A percentile compares a stretch with the other conserved stretches of the same genome.
phyloP scores from a whole-genome alignment of 2,329 filamentous ascomycete genomes.

The Hypoxylon sp. region DNA sequence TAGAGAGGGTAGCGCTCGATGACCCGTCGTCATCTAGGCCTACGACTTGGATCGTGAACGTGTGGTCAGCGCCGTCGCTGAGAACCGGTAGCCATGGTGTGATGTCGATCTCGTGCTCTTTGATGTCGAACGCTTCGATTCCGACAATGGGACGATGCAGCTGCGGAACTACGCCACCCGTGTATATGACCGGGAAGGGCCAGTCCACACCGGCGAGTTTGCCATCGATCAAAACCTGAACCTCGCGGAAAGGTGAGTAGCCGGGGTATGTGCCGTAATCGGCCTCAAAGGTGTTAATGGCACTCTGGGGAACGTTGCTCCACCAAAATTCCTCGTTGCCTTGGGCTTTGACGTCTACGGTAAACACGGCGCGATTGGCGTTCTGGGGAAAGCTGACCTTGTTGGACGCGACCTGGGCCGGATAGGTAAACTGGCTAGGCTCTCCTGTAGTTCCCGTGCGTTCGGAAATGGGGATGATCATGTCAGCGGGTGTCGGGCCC shows the following conservation, averaged over 20 bases:
- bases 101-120: conserved; percentile 83
- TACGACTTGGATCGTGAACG: conserved; percentile 71
- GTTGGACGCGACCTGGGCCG: conserved; percentile 66
- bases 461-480: conserved; percentile 73
- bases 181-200: conserved; percentile 85
- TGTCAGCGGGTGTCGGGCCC: conserved; percentile 61
- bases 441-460: conserved; percentile 56
- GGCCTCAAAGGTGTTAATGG: conserved; percentile 64
- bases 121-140: conserved; percentile 79
- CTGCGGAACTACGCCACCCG: conserved; percentile 78
- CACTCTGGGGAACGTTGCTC: conserved; percentile 74
- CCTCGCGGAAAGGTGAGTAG: conserved; percentile 77
- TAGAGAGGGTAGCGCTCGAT: conserved; percentile 57
- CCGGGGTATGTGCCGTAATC: conserved; percentile 68
- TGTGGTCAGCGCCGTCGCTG: conserved; percentile 70
- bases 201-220: conserved; percentile 76
- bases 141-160: conserved; percentile 82
- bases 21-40: conserved; percentile 67
- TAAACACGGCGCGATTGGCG: conserved; percentile 73
- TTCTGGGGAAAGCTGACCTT: conserved; percentile 70
- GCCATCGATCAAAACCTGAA: conserved; percentile 79
- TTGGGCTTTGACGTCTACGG: conserved; percentile 81
- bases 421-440: conserved; percentile 73
- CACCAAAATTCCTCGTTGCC: conserved; percentile 85
- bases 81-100: conserved; percentile 77